Base-by-base conservation (phyloP, 352 stramenopile genomes). In the Thalassiosira mediterranea region DNA sequence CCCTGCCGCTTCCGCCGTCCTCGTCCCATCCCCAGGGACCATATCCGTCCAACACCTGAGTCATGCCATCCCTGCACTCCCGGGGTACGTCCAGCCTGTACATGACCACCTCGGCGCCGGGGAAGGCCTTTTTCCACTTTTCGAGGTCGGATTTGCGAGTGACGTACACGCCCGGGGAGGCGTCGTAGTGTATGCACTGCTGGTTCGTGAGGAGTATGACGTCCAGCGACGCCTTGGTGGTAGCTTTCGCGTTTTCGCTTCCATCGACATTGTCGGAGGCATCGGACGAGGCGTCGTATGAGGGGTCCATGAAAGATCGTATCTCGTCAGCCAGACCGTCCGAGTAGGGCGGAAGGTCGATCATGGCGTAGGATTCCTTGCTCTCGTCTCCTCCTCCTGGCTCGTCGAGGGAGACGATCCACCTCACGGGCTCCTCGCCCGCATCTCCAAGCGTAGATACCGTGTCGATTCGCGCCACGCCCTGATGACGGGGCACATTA, bases 331-430 rank as follows among this genome's bases (percentile, higher is more conserved):
- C 72, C 26, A 93, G 64, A 44, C 78, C 53, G 19, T 84, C 71
- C 4, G 87, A 93, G 72, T 88, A 93, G 1, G 87, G 87, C 61
- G 87, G 87, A 48, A 93, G 38, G 63, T 93, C 85, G 40, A 91
- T 79, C 80, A 93, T 82, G 21, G 73, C 86, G 72, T 83, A 91
- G 1, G 64, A 76, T 56, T 49, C 23, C 2, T 38, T 25, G 4
- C 49, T 51, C 5, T 73, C 32, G 34, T 60, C 10, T 13, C 58
- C 42, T 0, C 57, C 48, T 29, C 47, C 23, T 8, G 26, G 47
- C 11, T 59, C 56, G 11, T 34, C 51, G 56, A 78, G 58, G 2
- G 61, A 68, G 44, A 81, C 53, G 7, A 80, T 28, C 63, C 71
- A 75, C 54, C 48, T 34, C 4, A 70, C 53, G 10, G 76, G 70